Evolutionary conservation across 352 stramenopile genomes (phyloP), one percentile per base, ranked within the genome.

Genomic region (Phytophthora pinifolia): DNA sequence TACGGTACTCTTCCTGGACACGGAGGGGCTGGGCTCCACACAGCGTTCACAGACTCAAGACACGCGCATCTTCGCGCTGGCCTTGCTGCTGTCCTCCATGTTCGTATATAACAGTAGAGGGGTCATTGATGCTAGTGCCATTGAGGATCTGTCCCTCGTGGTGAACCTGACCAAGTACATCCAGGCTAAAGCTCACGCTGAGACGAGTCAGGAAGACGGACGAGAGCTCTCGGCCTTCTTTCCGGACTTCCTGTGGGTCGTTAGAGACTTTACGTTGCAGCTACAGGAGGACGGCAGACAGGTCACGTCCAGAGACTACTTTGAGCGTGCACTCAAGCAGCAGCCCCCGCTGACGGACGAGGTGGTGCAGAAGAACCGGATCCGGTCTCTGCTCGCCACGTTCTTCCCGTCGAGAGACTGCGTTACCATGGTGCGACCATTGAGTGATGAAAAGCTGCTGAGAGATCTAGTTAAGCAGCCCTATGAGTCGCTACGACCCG

Each of bases 101-200:
- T 90, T 93, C 62, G 74, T 93, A 35, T 93, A 92, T 64, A 93
- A 93, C 67, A 86, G 66, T 35, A 71, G 74, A 41, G 83, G 83
- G 29, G 76, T 86, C 15, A 92, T 93, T 35, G 83, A 93, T 48
- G 72, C 71, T 36, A 85, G 65, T 37, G 82, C 83, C 9, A 82
- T 93, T 20, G 76, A 87, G 25, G 74, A 88, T 29, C 61, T 93
- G n/a, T 89, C 84, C 3, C 68, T 93, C 7, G 79, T 93, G 12
- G 79, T 88, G 8, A 83, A 92, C 51, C 54, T 93, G 39, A 83
- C 79, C 51, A 87, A 88, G 65, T 78, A 79, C 60, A 88, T 90
- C 35, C 73, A 88, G 56, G 59, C 66, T 14, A 76, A 74, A 39
- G 68, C 75, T 15, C 60, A 59, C 15, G 43, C 46, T 6, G 42